These are phyloP conservation scores for Alternaria dauci DNA, from an alignment of 2,329 filamentous ascomycete species.

Conservation along the genomic window DNA sequence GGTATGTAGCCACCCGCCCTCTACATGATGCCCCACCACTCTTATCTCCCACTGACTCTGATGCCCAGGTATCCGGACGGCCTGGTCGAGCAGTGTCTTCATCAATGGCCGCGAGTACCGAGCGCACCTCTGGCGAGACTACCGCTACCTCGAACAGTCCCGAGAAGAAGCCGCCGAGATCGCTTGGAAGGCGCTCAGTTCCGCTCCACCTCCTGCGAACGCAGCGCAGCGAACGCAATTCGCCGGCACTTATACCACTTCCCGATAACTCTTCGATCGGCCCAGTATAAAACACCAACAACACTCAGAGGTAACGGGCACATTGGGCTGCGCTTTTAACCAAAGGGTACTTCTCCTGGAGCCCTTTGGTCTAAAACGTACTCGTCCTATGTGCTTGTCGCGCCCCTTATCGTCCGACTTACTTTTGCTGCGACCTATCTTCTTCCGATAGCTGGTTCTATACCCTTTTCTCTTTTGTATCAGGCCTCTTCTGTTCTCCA, in stretches of 20 bases:
- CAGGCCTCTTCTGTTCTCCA: conserved; percentile 2
- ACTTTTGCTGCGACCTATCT: conserved; percentile 13
- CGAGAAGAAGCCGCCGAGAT: conserved; percentile 49
- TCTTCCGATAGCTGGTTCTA: conserved; percentile 17
- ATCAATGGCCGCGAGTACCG: conserved; percentile 47
- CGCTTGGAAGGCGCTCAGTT: conserved; percentile 42
- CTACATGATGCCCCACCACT: not conserved
- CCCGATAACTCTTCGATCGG: conserved; percentile 24
- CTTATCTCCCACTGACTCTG: conserved; percentile 21
- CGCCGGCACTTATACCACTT: conserved; percentile 29
- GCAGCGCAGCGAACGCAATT: conserved; percentile 28
- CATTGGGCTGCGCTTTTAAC: not conserved
- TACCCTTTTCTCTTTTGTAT: conserved; percentile 14
- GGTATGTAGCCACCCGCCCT: conserved; percentile 30
- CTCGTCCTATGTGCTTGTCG: not conserved
- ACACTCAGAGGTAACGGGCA: conserved; percentile 1
- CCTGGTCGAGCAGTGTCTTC: conserved; percentile 48
- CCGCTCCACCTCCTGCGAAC: conserved; percentile 20
- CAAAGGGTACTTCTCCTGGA: not conserved
- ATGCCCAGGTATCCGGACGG: conserved; percentile 43
- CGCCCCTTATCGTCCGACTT: not conserved
- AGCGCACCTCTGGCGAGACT: conserved; percentile 48
- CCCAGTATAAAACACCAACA: not conserved
- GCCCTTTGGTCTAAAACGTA: not conserved
- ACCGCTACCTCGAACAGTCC: conserved; percentile 48